phyloP scores from a whole-genome alignment of 1,284 basidiomycete species.

The Serendipita sp. region DNA sequence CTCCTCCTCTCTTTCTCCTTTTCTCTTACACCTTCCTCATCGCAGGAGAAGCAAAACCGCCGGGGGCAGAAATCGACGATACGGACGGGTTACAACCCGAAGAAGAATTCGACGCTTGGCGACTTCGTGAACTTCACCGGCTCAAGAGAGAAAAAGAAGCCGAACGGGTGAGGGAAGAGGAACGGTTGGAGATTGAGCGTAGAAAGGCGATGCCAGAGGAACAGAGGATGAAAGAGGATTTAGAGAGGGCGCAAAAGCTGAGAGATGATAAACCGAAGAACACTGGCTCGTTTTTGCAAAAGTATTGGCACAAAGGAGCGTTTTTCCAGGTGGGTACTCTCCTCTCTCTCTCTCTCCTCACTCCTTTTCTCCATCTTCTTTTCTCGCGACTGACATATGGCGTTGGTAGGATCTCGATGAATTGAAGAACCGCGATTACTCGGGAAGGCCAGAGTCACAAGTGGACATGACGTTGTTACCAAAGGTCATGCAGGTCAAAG shows the following conservation, averaged over 20 bases:
- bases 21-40: neutral
- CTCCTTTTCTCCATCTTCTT: neutral
- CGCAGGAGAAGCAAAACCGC: slow-evolving; percentile 58
- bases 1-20: slow-evolving; percentile 9
- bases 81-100: slow-evolving; percentile 85
- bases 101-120: slow-evolving; percentile 92
- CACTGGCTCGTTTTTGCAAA: slow-evolving; percentile 85
- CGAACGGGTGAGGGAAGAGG: slow-evolving; percentile 59
- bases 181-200: slow-evolving; percentile 81
- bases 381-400: neutral
- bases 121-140: slow-evolving; percentile 78
- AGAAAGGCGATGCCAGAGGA: slow-evolving; percentile 85
- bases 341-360: slow-evolving; percentile 3
- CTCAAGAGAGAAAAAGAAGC: slow-evolving; percentile 87
- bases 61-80: slow-evolving; percentile 83
- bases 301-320: slow-evolving; percentile 98
- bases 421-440: slow-evolving; percentile 71
- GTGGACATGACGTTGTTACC: slow-evolving; percentile 79
- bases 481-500: slow-evolving; percentile 91
- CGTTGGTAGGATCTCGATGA: neutral
- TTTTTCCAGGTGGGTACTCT: slow-evolving; percentile 36
- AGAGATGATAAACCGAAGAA: slow-evolving; percentile 78
- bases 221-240: slow-evolving; percentile 78
- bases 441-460: slow-evolving; percentile 75
- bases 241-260: slow-evolving; percentile 67